Percentiles rank a stretch among this genome's conserved stretches.
Evolutionary conservation across 139 green algal species (phyloP).

Genomic region (Tetraselmis striata): DNA sequence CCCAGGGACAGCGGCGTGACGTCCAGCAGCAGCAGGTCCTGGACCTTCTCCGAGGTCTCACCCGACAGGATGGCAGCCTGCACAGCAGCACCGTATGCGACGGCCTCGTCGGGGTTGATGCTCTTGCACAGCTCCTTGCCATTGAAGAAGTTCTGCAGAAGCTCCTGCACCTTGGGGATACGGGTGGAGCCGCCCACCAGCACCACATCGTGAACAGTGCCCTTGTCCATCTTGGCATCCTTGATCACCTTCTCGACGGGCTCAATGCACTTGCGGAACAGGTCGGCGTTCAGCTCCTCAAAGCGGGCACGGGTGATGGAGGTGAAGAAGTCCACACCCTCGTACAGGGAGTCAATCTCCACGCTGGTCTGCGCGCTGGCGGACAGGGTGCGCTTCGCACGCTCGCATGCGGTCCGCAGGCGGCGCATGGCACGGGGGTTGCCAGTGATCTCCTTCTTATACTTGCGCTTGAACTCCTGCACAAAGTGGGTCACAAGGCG

Average conservation of each 20-base stretch:
- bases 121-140: conserved; percentile 98
- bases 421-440: conserved; percentile 55
- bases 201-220: conserved; percentile 65
- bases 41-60: conserved; percentile 87
- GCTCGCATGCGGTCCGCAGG: conserved; percentile 83
- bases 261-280: conserved; percentile 57
- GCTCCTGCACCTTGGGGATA: conserved; percentile 52
- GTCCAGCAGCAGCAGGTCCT: conserved; percentile 97
- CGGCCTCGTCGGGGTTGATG: conserved; percentile 99
- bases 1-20: conserved; percentile 92
- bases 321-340: conserved; percentile 55
- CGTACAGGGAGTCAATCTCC: conserved; percentile 93
- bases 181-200: conserved; percentile 63
- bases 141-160: conserved; percentile 97
- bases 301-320: conserved; percentile 44
- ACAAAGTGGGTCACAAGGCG: conserved; percentile 67
- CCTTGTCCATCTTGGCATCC: conserved; percentile 66
- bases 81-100: conserved; percentile 96
- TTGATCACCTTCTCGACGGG: conserved; percentile 66
- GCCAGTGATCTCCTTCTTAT: conserved; percentile 10
- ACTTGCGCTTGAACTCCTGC: conserved; percentile 12
- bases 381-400: conserved; percentile 66
- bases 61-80: conserved; percentile 94
- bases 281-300: conserved; percentile 52
- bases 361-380: conserved; percentile 41